Evolutionary conservation across 352 stramenopile genomes (phyloP).

Genomic region (Globisporangium middletonii): DNA sequence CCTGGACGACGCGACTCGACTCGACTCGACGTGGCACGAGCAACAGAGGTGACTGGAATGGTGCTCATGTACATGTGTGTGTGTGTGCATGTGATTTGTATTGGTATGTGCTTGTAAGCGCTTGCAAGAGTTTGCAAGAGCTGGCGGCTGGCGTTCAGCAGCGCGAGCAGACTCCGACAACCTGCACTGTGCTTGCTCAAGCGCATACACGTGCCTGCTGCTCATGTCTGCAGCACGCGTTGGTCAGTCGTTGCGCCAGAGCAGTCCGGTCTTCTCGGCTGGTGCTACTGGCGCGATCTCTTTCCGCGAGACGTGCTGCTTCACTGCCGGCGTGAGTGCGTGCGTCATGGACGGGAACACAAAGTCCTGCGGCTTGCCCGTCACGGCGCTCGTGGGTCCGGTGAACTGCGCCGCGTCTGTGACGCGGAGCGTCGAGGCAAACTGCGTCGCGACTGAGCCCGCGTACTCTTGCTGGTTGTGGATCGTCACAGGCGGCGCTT

Average conservation of each 20-base stretch:
- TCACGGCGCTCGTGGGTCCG: conserved; percentile 19
- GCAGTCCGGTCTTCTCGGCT: conserved; percentile 35
- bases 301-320: conserved; percentile 49
- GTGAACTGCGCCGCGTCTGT: conserved; percentile 34
- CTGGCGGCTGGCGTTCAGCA: no score
- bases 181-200: no score
- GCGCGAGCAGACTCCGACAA: no score
- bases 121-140: no score
- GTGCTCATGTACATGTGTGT: no score
- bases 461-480: conserved; percentile 58
- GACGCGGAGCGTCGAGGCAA: conserved; percentile 39
- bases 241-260: conserved; percentile 44
- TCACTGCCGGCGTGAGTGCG: conserved; percentile 51
- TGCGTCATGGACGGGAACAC: conserved; percentile 50
- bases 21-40: no score
- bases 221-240: no score
- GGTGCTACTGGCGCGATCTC: conserved; percentile 27
- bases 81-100: no score
- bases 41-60: no score
- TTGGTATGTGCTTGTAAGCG: no score
- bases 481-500: conserved; percentile 61
- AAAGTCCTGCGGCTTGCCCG: conserved; percentile 45
- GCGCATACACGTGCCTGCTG: no score
- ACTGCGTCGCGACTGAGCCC: conserved; percentile 39
- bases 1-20: no score